Evolutionary conservation across 2,329 filamentous ascomycete genomes (phyloP).

Genomic region (Lachnellula hyalina): DNA sequence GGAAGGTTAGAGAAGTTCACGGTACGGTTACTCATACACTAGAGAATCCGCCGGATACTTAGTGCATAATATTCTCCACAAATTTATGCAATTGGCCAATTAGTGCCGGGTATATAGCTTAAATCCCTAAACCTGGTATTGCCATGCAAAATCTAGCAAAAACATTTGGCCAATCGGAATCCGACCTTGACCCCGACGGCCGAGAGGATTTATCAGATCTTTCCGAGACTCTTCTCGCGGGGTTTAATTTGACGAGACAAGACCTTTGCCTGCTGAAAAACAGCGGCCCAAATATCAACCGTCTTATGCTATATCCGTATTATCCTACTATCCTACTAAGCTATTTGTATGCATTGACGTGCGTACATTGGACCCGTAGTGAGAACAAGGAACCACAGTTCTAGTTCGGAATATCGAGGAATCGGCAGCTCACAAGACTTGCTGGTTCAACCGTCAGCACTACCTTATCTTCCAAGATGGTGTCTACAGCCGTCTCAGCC

Average conservation of each 20-base stretch:
- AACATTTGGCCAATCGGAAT: background rate
- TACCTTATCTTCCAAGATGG: too few relatives aligned
- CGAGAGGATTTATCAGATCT: background rate
- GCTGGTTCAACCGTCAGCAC: background rate
- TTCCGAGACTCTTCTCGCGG: background rate
- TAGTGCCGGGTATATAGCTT: background rate
- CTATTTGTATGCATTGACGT: background rate
- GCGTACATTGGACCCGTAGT: background rate
- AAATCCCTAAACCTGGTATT: background rate
- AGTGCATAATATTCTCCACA: background rate
- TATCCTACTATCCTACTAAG: background rate
- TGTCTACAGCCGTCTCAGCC: slow-evolving; percentile 60
- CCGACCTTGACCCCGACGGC: background rate
- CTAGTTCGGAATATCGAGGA: slow-evolving; percentile 4
- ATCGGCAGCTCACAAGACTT: background rate
- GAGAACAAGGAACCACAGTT: background rate
- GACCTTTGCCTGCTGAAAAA: background rate
- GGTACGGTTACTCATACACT: slow-evolving; percentile 3
- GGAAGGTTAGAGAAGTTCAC: slow-evolving; percentile 5
- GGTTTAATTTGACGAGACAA: background rate
- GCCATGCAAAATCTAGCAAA: background rate
- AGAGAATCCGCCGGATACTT: slow-evolving; percentile 1
- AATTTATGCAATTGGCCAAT: background rate
- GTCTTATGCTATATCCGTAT: background rate
- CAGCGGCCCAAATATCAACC: slow-evolving; percentile 2